A percentile compares a stretch with the other conserved stretches of the same genome.
Conservation (phyloP, 495 filamentous ascomycete species). For the Neurospora discreta region DNA sequence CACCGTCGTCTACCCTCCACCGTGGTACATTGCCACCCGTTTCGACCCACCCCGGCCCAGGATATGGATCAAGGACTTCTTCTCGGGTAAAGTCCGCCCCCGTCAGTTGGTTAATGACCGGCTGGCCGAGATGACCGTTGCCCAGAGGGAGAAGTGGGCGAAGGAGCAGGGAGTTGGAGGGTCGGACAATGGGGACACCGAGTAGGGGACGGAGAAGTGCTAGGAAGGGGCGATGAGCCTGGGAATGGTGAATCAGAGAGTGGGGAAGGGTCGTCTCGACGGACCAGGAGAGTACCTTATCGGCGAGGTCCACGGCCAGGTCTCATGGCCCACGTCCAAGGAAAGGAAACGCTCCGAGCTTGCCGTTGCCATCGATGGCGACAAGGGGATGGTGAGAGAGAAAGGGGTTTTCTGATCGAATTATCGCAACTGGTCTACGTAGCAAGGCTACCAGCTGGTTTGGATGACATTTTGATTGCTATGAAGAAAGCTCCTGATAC, state of each 20-base stretch:
- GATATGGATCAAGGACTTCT: neutral
- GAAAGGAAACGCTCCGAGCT: constrained; percentile 82
- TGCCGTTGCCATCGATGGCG: constrained; percentile 77
- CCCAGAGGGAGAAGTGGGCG: neutral
- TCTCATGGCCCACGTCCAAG: constrained; percentile 47
- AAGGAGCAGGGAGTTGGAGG: neutral
- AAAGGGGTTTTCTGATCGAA: neutral
- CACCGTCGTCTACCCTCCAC: neutral
- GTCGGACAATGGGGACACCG: neutral
- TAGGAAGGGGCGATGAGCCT: neutral
- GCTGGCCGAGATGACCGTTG: neutral
- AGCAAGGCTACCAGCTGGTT: neutral
- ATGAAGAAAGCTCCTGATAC: neutral
- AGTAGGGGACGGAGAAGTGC: neutral
- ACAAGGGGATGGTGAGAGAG: constrained; percentile 21
- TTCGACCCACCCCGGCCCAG: neutral
- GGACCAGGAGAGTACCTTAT: constrained; percentile 47
- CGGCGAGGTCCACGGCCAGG: constrained; percentile 56
- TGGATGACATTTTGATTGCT: neutral
- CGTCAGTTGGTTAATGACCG: neutral
- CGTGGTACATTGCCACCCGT: neutral
- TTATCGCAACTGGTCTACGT: neutral
- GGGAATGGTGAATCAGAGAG: neutral
- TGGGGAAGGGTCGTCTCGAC: constrained; percentile 21
- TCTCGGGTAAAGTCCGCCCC: neutral